Evolutionary conservation across 2,329 filamentous ascomycete genomes (phyloP).

Genomic region (Aspergillus texensis): DNA sequence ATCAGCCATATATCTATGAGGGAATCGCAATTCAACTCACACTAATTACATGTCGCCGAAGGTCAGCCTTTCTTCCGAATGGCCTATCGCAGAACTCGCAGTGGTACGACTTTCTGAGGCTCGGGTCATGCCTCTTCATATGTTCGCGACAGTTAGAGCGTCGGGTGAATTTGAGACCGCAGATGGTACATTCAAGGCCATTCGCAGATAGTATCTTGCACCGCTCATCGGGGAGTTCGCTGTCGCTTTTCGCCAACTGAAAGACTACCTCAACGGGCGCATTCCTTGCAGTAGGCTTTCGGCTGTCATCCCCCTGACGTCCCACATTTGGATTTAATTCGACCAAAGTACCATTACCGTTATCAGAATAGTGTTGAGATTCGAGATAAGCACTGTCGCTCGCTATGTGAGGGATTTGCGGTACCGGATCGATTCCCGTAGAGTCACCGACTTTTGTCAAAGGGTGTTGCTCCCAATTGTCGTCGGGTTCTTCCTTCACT

Average conservation of each 20-base stretch:
- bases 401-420: slow-evolving; percentile 11
- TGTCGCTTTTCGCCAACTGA: slow-evolving; percentile 13
- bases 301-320: neutral
- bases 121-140: slow-evolving; percentile 79
- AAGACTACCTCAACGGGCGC: slow-evolving; percentile 13
- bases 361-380: neutral
- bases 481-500: slow-evolving; percentile 18
- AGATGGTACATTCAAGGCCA: slow-evolving; percentile 75
- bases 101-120: slow-evolving; percentile 69
- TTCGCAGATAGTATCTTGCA: slow-evolving; percentile 44
- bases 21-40: slow-evolving; percentile 41
- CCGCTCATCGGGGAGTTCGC: slow-evolving; percentile 7
- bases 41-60: slow-evolving; percentile 59
- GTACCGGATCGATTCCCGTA: neutral
- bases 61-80: slow-evolving; percentile 82
- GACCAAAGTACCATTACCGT: neutral
- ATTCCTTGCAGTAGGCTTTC: slow-evolving; percentile 3
- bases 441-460: slow-evolving; percentile 8
- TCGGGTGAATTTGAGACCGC: slow-evolving; percentile 77
- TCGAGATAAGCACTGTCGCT: neutral
- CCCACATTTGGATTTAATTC: slow-evolving; percentile 5
- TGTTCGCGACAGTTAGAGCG: slow-evolving; percentile 88
- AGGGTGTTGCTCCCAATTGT: slow-evolving; percentile 22
- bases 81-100: slow-evolving; percentile 73
- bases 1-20: slow-evolving; percentile 42